Conservation (phyloP, 139 green algal species). For the Closterium sp. region DNA sequence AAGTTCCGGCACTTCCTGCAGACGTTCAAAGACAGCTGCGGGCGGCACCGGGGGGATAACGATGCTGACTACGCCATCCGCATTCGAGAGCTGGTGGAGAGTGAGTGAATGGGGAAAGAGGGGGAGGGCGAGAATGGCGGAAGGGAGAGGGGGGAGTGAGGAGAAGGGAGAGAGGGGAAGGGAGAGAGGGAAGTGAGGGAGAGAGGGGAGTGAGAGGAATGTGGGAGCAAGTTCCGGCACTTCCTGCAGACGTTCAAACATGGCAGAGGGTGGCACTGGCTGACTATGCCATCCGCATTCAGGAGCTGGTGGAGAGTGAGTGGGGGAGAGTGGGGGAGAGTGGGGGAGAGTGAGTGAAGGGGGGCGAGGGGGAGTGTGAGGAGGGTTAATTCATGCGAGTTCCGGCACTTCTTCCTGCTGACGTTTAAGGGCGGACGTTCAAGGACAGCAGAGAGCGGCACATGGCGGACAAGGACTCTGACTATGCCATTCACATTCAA, state of each 20-base stretch:
- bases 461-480: not conserved
- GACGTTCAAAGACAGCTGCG: too few relatives aligned
- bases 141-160: not conserved
- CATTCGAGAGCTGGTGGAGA: conserved; percentile 14
- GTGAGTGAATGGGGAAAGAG: not conserved
- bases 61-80: not conserved
- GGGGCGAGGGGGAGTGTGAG: conserved; percentile 72
- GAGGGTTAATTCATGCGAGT: too few relatives aligned
- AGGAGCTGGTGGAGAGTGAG: conserved; percentile 19
- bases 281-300: conserved; percentile 53
- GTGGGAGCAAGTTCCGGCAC: conserved; percentile 41
- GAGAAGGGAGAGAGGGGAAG: not conserved
- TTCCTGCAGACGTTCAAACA: conserved; percentile 48
- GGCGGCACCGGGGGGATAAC: conserved; percentile 12
- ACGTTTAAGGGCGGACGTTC: too few relatives aligned
- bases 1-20: too few relatives aligned
- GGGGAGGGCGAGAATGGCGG: not conserved
- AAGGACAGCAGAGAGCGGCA: too few relatives aligned
- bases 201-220: too few relatives aligned
- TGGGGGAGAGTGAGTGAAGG: too few relatives aligned
- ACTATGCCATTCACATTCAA: conserved; percentile 6
- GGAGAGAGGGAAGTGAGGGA: too few relatives aligned
- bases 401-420: too few relatives aligned
- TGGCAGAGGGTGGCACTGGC: conserved; percentile 12
- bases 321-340: not conserved